Evolutionary conservation across 139 green algal genomes (phyloP), one percentile per base, ranked within the genome.

Genomic region (Tetradesmus obliquus): DNA sequence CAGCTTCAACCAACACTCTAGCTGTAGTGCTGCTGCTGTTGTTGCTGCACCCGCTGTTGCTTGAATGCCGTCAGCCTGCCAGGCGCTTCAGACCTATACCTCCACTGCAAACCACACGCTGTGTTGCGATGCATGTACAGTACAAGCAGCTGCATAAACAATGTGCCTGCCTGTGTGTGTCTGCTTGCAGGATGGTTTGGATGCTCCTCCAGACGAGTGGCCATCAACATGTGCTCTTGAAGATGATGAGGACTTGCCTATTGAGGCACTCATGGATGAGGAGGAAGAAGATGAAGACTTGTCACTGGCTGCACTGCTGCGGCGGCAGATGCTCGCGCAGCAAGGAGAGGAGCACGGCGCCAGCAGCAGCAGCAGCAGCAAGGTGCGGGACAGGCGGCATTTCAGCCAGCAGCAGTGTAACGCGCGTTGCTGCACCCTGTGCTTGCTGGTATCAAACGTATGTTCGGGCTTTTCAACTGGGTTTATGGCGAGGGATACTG

Each of bases 201-300:
- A 98, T 3, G 96, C 93, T 19, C 96, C 95, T 1, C 96, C 96
- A 15, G 92, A 95, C 19, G 95, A 97, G 84, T 92, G 94, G 6
- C 86, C 88, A 20, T 58, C 82, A 9, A n/a, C 53, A 1, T 54
- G 90, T 9, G 24, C 72, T 24, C 57, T 86, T 0, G 91, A 94
- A 0, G 94, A 95, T 81, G 95, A 94, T 0, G 88, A 90, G 17
- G 90, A 94, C 19, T 3, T 88, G 15, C 84, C 79, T 2, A 91
- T 95, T 60, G 88, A 94, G 71, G 74, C 88, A 13, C 74, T 93
- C 45, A 55, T 91, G 54, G 90, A 91, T 51, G 84, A 82, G 6
- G 82, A 92, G 3, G 94, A 94, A 10, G 94, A 90, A 2, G 92
- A 96, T 9, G 93, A 94, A 72, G 96, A 97, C 88, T 86, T 97